Percentiles rank a stretch among this genome's conserved stretches.
These are phyloP conservation scores for Phialophora tarda DNA, from an alignment of 2,329 filamentous ascomycete genomes.

Conservation along the genomic window DNA sequence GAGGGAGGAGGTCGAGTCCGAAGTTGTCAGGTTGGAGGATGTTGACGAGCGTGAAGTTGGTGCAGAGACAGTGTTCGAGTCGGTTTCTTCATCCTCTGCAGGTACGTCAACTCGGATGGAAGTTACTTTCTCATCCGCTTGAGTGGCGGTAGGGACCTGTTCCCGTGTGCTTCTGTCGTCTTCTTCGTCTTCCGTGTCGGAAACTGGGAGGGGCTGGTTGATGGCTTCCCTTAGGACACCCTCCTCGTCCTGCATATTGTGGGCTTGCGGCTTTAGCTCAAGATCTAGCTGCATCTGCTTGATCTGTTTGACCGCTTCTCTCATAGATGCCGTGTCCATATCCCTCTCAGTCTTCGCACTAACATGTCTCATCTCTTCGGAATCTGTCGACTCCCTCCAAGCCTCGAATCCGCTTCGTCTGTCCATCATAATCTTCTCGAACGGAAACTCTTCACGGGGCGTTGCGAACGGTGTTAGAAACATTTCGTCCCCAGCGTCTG, in stretches of 20 bases:
- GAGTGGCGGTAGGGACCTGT: background rate
- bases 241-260: background rate
- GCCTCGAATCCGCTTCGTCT: slow-evolving; percentile 9
- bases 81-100: slow-evolving; percentile 2
- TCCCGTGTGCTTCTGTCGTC: background rate
- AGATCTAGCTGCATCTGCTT: slow-evolving; percentile 5
- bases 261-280: background rate
- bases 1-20: slow-evolving; percentile 10
- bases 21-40: slow-evolving; percentile 5
- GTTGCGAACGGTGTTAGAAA: slow-evolving; percentile 12
- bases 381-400: slow-evolving; percentile 2
- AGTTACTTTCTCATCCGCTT: background rate
- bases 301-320: slow-evolving; percentile 3
- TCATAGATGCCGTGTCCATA: slow-evolving; percentile 3
- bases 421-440: slow-evolving; percentile 11
- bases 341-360: slow-evolving; percentile 3
- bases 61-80: background rate
- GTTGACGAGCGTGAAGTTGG: slow-evolving; percentile 11
- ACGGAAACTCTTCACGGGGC: slow-evolving; percentile 6
- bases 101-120: background rate
- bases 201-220: slow-evolving; percentile 13
- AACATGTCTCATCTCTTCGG: background rate
- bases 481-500: slow-evolving; percentile 11
- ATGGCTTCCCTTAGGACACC: background rate
- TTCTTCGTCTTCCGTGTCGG: slow-evolving; percentile 10